Evolutionary conservation across 495 filamentous ascomycete genomes (phyloP), one percentile per base, ranked within the genome.

Genomic region (Trichodelitschia bisporula): DNA sequence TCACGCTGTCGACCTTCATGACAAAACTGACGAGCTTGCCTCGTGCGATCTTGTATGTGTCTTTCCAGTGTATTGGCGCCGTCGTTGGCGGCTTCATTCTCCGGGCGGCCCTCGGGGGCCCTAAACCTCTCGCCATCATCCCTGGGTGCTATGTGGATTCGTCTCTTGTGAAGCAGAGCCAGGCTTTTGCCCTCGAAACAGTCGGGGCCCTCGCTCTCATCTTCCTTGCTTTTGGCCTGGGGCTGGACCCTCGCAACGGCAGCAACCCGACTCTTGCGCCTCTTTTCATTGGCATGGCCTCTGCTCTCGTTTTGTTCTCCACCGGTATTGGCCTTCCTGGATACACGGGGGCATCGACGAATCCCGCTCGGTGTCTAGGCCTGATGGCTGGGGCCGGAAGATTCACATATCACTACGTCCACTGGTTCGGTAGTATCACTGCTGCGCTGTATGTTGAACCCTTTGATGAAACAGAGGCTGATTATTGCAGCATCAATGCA

Each of bases 231-330:
- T 53, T 56, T 41, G 62, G 65, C 2, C 53, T 62, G n/a, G 65
- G 58, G 8, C 49, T 72, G 0, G 63, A 70, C 39, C 64, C 65
- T n/a, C n/a, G 4, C 46, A 64, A 9, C 62, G 66, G 36, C 45
- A 44, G 3, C 33, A 53, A 64, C 0, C 58, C 54, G 10, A 51
- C 57, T 1, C 39, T 57, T 12, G 53, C 55, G 3, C 64, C 62
- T 1, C 49, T 62, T 32, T 47, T 67, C 10, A 60, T 68, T 8
- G 64, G 62, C 0, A 37, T 61, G 19, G 40, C 53, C 2, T 29
- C 69, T 6, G 59, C 55, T 0, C 31, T 66, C 11, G 42, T 57
- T 5, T 49, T 43, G 1, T 64, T 58, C 40, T 46, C 51, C 1
- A 56, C 55, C 2, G 51, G 54, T 12, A 50, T 54, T 28, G 50